phyloP scores from a whole-genome alignment of 148 eudicot genomes.

The Nyssa sinensis region DNA sequence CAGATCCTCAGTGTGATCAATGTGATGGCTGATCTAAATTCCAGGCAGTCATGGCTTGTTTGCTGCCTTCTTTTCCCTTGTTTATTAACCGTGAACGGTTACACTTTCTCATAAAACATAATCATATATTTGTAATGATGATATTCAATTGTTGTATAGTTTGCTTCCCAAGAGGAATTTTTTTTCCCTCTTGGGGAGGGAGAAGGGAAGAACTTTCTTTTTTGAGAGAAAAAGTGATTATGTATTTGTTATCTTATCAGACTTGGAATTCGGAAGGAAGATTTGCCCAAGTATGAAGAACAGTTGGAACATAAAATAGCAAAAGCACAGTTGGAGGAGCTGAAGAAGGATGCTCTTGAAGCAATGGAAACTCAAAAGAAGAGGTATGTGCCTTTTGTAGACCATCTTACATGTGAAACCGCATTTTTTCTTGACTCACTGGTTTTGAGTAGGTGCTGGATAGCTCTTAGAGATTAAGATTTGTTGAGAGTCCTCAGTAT shows the following conservation, averaged over 20 bases:
- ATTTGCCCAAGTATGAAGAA: slow-evolving; percentile 83
- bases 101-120: background rate
- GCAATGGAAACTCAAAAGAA: slow-evolving; percentile 96
- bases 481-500: background rate
- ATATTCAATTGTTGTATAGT: too few species aligned
- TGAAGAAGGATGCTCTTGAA: slow-evolving; percentile 82
- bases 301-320: slow-evolving; percentile 82
- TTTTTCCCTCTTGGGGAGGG: too few species aligned
- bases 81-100: background rate
- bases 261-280: slow-evolving; percentile 76
- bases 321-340: slow-evolving; percentile 82
- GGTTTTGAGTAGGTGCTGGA: background rate
- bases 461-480: too few species aligned
- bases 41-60: background rate
- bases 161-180: background rate
- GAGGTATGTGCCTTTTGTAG: slow-evolving; percentile 42
- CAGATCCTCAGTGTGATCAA: background rate
- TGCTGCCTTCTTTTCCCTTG: background rate
- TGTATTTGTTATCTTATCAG: slow-evolving; percentile 28
- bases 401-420: slow-evolving; percentile 6
- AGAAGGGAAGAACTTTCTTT: too few species aligned
- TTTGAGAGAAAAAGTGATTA: background rate
- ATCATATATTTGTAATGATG: too few species aligned
- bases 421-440: background rate
- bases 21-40: too few species aligned